Conservation (phyloP, 805 yeast species). For the Tetrapisispora phaffii region DNA sequence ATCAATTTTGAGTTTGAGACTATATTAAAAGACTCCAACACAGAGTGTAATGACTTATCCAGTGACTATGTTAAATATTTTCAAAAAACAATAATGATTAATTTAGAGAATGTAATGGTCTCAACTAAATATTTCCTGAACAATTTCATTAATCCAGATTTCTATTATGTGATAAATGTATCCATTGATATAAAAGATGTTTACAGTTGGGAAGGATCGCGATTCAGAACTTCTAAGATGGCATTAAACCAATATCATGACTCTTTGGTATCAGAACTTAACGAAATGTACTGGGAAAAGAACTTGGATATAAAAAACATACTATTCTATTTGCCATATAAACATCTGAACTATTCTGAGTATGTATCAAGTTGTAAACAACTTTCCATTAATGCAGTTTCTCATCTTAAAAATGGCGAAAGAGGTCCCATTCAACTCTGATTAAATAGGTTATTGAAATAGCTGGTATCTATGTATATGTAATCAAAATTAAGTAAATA, state of each 20-base stretch:
- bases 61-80: neutral
- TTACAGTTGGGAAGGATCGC: slow-evolving; percentile 3
- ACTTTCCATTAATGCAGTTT: slow-evolving; percentile 7
- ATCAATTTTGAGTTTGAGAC: slow-evolving; percentile 10
- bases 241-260: slow-evolving; percentile 23
- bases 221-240: slow-evolving; percentile 12
- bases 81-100: slow-evolving; percentile 7
- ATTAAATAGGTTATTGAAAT: neutral
- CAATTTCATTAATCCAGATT: neutral
- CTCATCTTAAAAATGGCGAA: slow-evolving; percentile 11
- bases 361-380: slow-evolving; percentile 4
- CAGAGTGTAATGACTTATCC: neutral
- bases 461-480: too few relatives aligned
- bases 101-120: slow-evolving; percentile 17
- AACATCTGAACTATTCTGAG: neutral
- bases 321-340: slow-evolving; percentile 9
- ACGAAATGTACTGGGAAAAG: slow-evolving; percentile 1
- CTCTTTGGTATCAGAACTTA: slow-evolving; percentile 16
- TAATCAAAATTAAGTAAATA: too few relatives aligned
- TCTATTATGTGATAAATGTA: slow-evolving; percentile 14
- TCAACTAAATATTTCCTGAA: slow-evolving; percentile 14
- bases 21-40: neutral
- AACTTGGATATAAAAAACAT: slow-evolving; percentile 8
- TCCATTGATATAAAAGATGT: slow-evolving; percentile 5
- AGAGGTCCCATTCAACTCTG: slow-evolving; percentile 5